A percentile compares a stretch with the other conserved stretches of the same genome.
These are phyloP conservation scores for Globisporangium acanthophoron DNA, from an alignment of 352 stramenopile species.

Conservation along the genomic window DNA sequence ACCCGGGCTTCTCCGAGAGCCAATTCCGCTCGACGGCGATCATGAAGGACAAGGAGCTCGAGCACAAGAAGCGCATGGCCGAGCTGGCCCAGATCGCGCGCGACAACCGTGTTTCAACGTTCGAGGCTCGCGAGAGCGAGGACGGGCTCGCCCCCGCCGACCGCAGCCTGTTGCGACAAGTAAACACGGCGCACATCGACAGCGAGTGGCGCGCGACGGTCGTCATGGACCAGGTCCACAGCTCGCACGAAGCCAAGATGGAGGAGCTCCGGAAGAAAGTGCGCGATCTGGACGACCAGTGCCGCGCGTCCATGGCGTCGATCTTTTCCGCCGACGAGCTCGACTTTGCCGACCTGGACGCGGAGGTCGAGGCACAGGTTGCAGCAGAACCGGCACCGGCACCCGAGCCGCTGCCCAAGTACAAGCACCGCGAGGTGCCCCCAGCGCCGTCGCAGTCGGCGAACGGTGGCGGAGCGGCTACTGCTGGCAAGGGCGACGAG, in stretches of 20 bases:
- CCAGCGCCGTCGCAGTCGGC: not conserved
- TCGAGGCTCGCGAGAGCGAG: conserved; percentile 4
- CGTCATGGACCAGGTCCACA: conserved; percentile 41
- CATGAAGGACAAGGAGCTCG: conserved; percentile 40
- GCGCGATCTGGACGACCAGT: conserved; percentile 43
- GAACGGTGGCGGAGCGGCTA: not conserved
- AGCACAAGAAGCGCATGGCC: conserved; percentile 47
- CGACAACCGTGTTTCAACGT: conserved; percentile 39
- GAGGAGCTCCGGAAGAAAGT: conserved; percentile 33
- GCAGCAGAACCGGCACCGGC: not conserved
- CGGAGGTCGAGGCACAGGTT: not conserved
- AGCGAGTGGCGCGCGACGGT: conserved; percentile 36
- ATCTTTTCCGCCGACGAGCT: conserved; percentile 47
- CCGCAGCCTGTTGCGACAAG: not conserved
- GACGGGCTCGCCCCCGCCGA: not conserved
- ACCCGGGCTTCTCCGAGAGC: conserved; percentile 7
- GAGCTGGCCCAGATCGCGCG: conserved; percentile 45
- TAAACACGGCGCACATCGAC: conserved; percentile 12
- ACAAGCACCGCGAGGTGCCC: conserved; percentile 10
- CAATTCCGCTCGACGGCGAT: conserved; percentile 22
- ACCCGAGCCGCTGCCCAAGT: conserved; percentile 2
- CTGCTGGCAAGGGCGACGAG: conserved; percentile 3
- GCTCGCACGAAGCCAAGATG: conserved; percentile 41
- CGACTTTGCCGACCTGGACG: conserved; percentile 30
- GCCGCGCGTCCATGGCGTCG: conserved; percentile 48